Evolutionary conservation across 805 yeast genomes (phyloP).

Genomic region (Ogataea paradorogensis): DNA sequence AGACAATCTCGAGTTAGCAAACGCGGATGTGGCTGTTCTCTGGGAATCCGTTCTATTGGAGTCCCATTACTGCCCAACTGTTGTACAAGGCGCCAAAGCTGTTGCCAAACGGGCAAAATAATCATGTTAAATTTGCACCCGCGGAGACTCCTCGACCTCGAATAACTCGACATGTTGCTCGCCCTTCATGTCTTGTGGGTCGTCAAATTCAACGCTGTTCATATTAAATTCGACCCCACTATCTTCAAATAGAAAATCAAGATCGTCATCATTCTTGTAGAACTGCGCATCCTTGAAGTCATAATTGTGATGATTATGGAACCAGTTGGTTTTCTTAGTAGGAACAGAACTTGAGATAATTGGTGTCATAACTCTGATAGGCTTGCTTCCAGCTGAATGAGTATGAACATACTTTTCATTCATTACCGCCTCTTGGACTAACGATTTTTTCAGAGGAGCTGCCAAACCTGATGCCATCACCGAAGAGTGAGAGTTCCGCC

Average conservation of each 20-base stretch:
- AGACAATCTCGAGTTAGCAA: slow-evolving; percentile 68
- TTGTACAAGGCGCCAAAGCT: slow-evolving; percentile 61
- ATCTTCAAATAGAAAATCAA: slow-evolving; percentile 20
- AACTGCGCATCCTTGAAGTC: slow-evolving; percentile 5
- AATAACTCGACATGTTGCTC: slow-evolving; percentile 6
- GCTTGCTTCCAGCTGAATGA: slow-evolving; percentile 17
- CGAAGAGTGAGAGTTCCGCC: slow-evolving; percentile 38
- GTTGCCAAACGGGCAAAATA: slow-evolving; percentile 36
- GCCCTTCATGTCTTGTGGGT: neutral
- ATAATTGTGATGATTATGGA: slow-evolving; percentile 16
- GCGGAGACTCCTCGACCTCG: slow-evolving; percentile 5
- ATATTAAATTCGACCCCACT: slow-evolving; percentile 7
- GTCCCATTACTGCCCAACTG: slow-evolving; percentile 79
- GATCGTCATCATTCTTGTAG: slow-evolving; percentile 13
- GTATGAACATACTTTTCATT: slow-evolving; percentile 7
- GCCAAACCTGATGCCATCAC: slow-evolving; percentile 11
- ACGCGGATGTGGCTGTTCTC: slow-evolving; percentile 82
- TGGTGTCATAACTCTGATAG: slow-evolving; percentile 22
- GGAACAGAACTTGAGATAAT: slow-evolving; percentile 38
- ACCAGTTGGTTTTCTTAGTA: slow-evolving; percentile 33
- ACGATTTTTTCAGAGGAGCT: slow-evolving; percentile 20
- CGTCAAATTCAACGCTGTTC: slow-evolving; percentile 1
- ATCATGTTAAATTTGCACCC: neutral
- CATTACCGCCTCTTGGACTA: slow-evolving; percentile 8
- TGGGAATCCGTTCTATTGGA: slow-evolving; percentile 85